Percentiles rank a stretch among this genome's conserved stretches.
Conservation (phyloP, 768 basidiomycete species). For the Cystobasidium tubakii region DNA sequence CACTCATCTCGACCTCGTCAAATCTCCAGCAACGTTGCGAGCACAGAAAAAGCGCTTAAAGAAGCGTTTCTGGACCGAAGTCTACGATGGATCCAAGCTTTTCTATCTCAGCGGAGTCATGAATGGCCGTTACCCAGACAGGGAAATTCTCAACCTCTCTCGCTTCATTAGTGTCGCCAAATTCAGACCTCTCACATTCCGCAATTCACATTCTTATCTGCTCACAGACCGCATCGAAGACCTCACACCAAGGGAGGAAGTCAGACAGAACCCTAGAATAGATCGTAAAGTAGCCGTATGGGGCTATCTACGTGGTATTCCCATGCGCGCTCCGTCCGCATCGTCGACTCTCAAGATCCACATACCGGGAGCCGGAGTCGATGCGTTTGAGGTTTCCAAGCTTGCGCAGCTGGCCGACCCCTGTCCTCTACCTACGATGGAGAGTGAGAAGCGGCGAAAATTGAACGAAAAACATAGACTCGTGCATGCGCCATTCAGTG, state of each 20-base stretch:
- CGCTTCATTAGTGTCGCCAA: constrained; percentile 96
- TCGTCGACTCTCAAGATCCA: constrained; percentile 83
- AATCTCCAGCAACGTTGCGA: constrained; percentile 76
- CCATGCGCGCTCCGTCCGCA: constrained; percentile 51
- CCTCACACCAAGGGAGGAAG: constrained; percentile 75
- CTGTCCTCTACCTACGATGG: constrained; percentile 83
- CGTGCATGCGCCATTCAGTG: constrained; percentile 97
- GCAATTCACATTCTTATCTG: constrained; percentile 90
- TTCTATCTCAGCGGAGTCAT: constrained; percentile 95
- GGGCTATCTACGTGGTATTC: constrained; percentile 78
- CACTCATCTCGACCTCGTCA: constrained; percentile 92
- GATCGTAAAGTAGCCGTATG: constrained; percentile 91
- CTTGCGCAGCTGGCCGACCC: constrained; percentile 80
- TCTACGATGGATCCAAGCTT: constrained; percentile 95
- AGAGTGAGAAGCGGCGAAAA: constrained; percentile 80
- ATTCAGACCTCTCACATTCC: constrained; percentile 91
- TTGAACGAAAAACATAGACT: constrained; percentile 92
- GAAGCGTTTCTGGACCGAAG: constrained; percentile 99
- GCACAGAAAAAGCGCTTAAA: constrained; percentile 90
- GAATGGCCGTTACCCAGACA: constrained; percentile 95
- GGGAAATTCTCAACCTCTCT: constrained; percentile 88
- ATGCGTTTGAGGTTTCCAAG: constrained; percentile 68
- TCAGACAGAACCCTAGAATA: constrained; percentile 76
- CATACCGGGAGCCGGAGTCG: constrained; percentile 77
- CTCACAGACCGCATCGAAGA: constrained; percentile 92